Evolutionary conservation across 805 yeast species (phyloP), one percentile per base, ranked within the genome.

Genomic region (Myxozyma nipponensis): DNA sequence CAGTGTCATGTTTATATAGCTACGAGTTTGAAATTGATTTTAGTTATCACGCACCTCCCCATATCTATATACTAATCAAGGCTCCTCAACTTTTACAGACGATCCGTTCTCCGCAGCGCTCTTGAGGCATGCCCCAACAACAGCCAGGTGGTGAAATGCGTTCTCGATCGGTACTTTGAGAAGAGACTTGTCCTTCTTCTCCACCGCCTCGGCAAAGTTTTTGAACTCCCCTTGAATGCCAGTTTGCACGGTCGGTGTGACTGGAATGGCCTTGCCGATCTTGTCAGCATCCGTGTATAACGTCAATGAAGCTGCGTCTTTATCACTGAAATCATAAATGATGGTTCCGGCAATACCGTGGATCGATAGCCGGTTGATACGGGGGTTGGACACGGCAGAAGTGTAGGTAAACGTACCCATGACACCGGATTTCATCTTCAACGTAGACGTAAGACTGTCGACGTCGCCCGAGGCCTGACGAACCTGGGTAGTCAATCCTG

Each of bases 141-240:
- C 78, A 4, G 96, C 96, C 67, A 90, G 79, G 68, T 91, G 98
- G 69, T 90, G 96, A 81, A 85, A 90, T 4, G 95, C 88, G 55
- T 73, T 77, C 56, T 78, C 83, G 23, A 96, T 95, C n/a, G 82
- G 38, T 3, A 44, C 77, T 37, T 64, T 70, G 45, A 83, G 68
- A 47, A 78, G 57, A 2, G 72, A 62, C 69, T 85, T 85, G 66
- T 86, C 87, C 57, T 79, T 77, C 49, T 74, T 71, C 23, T 63
- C 57, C 25, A 84, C 82, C n/a, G 89, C 88, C 41, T 77, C 76
- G 49, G 71, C 71, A 61, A 81, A 76, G 63, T 77, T 78, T 64
- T 69, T 69, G 49, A 81, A 75, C 62, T 81, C 86, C 2, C 72
- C 71, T 26, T 71, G 69, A 18, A 77, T 73, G 37, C 93, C 90